Conservation (phyloP, 768 basidiomycete genomes). For the Pisolithus sp. region DNA sequence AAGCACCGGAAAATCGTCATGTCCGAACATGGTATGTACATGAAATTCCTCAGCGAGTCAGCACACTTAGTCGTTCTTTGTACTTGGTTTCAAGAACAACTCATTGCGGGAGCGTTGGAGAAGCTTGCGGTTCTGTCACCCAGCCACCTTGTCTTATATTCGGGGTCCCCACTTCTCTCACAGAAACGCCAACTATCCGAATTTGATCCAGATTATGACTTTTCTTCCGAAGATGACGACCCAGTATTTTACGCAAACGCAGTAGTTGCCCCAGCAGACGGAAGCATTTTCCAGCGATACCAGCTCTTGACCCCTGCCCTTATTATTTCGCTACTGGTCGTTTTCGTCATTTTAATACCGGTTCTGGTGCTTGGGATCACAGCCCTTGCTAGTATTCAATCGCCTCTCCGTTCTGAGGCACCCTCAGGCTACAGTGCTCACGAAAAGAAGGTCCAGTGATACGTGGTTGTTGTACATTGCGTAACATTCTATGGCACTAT, state of each 20-base stretch:
- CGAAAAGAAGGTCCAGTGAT: conserved; percentile 73
- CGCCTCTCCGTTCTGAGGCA: conserved; percentile 53
- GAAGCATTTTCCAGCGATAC: conserved; percentile 65
- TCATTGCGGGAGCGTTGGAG: conserved; percentile 44
- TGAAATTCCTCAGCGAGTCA: background rate
- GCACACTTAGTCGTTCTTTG: background rate
- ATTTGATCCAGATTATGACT: conserved; percentile 24
- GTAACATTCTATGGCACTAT: conserved; percentile 10
- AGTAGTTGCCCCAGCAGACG: conserved; percentile 26
- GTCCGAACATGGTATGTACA: conserved; percentile 47
- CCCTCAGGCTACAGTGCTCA: conserved; percentile 62
- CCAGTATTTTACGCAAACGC: conserved; percentile 26
- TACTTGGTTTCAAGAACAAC: conserved; percentile 29
- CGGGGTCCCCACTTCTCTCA: conserved; percentile 43
- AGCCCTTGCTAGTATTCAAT: conserved; percentile 70
- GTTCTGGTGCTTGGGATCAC: conserved; percentile 56
- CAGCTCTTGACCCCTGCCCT: conserved; percentile 74
- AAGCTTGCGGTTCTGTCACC: conserved; percentile 43
- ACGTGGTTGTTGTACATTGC: conserved; percentile 8
- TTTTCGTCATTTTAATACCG: conserved; percentile 63
- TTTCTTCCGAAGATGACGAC: conserved; percentile 14
- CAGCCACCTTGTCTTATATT: conserved; percentile 60
- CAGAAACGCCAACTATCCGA: conserved; percentile 36
- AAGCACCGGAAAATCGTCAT: conserved; percentile 42
- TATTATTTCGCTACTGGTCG: conserved; percentile 57